These are phyloP conservation scores for Pseudopyrenochaeta lycopersici DNA, from an alignment of 2,329 filamentous ascomycete genomes.

Conservation along the genomic window DNA sequence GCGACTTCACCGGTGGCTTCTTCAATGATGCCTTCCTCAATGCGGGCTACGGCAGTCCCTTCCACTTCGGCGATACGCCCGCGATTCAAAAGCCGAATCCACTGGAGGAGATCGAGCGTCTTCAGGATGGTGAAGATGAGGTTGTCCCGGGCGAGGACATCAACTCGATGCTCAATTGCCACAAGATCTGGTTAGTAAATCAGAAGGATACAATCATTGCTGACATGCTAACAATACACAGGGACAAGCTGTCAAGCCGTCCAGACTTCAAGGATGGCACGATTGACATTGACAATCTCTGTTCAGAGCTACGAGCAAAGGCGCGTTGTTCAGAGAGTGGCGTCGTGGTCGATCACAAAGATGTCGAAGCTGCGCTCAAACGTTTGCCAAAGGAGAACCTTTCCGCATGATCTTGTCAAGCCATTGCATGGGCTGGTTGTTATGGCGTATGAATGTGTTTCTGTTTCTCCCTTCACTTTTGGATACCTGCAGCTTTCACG, in stretches of 20 bases:
- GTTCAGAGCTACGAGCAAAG: conserved; percentile 92
- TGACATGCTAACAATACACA: conserved; percentile 55
- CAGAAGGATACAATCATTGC: background rate
- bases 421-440: conserved; percentile 7
- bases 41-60: conserved; percentile 80
- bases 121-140: conserved; percentile 75
- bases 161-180: conserved; percentile 78
- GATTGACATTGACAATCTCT: conserved; percentile 92
- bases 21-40: conserved; percentile 81
- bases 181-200: conserved; percentile 84
- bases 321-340: conserved; percentile 93
- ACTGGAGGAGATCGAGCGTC: conserved; percentile 78
- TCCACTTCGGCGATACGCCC: conserved; percentile 69
- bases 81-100: conserved; percentile 67
- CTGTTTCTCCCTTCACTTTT: background rate
- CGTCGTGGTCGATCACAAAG: conserved; percentile 86
- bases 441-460: conserved; percentile 1
- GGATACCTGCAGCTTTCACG: conserved; percentile 1
- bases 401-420: conserved; percentile 3
- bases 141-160: conserved; percentile 68
- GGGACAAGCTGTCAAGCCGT: conserved; percentile 89
- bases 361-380: conserved; percentile 74
- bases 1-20: conserved; percentile 74
- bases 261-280: conserved; percentile 89
- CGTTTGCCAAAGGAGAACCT: conserved; percentile 50